Base-by-base conservation (phyloP, 768 basidiomycete genomes). In the Tulasnella sp. region DNA sequence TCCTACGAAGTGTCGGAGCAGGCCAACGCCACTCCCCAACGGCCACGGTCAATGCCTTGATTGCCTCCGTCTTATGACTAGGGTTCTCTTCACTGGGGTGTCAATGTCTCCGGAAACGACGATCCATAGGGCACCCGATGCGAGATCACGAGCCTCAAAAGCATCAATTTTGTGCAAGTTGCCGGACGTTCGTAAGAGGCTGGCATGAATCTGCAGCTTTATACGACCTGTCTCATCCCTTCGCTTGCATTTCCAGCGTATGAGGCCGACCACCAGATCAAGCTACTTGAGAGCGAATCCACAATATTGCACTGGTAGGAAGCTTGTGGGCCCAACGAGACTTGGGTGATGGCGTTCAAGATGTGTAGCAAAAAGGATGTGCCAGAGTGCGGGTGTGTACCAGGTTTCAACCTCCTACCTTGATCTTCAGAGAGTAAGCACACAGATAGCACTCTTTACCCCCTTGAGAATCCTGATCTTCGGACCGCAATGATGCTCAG, bases 331-430 rank as follows among this genome's bases (percentile, higher is more conserved):
- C 92, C 92, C 65, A 82, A 97, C 69, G 88, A 92, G 66, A 73
- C 82, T 60, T 81, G 76, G 2, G 84, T 84, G 30, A 79, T 86
- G 68, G 98, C 96, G 0, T 92, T 82, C 71, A 78, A 75, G 30
- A 71, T 98, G 43, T 78, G 96, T 43, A 83, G 81, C 48, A 98
- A 99, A 71, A 94, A 96, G 65, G 87, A 92, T 64, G 85, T 91
- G 0, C 91, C 88, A 1, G 96, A 99, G 69, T 99, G 98, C 69
- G 80, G 88, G 15, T 98, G 96, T 72, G 94, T 99, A 90, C 96
- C 96, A 0, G 96, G 98, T 68, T 83, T 90, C 0, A 97, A 98
- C 68, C 72, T 98, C 1, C 91, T 92, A 0, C 79, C 83, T 0
- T 97, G 4, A 66, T 80, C n/a, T 17, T 68, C 27, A 25, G 52